These are phyloP conservation scores for Suillus fuscotomentosus DNA, from an alignment of 768 basidiomycete genomes.

Conservation along the genomic window DNA sequence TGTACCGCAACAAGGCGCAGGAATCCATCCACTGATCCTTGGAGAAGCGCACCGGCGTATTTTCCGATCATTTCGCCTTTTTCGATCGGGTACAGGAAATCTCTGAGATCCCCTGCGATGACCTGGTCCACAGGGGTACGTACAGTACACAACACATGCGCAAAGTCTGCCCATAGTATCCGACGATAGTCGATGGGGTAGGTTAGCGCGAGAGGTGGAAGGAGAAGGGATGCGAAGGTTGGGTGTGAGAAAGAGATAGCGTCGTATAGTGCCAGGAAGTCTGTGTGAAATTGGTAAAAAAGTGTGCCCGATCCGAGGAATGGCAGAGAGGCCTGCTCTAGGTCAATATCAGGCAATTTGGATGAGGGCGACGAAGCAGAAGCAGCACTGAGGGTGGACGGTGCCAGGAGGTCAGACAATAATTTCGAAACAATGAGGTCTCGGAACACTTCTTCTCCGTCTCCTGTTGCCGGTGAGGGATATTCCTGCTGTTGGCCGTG, in stretches of 20 bases:
- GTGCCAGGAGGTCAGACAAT: constrained; percentile 59
- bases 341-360: constrained; percentile 1
- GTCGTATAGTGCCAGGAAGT: constrained; percentile 88
- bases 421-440: constrained; percentile 58
- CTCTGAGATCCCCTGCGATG: constrained; percentile 50
- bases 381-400: constrained; percentile 41
- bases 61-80: constrained; percentile 54
- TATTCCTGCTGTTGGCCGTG: constrained; percentile 53
- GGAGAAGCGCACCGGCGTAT: constrained; percentile 56
- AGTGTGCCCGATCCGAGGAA: constrained; percentile 70
- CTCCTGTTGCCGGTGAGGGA: constrained; percentile 19
- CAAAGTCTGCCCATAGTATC: constrained; percentile 79
- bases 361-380: constrained; percentile 1
- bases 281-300: constrained; percentile 93
- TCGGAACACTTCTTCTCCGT: constrained; percentile 73
- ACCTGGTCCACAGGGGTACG: constrained; percentile 50
- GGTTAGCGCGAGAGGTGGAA: constrained; percentile 72
- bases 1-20: constrained; percentile 69
- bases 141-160: constrained; percentile 59
- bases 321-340: constrained; percentile 54
- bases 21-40: constrained; percentile 52
- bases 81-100: constrained; percentile 76
- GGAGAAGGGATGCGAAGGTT: constrained; percentile 69
- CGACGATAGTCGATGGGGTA: constrained; percentile 84
- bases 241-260: constrained; percentile 85